These are phyloP conservation scores for Hericium erinaceus DNA, from an alignment of 768 basidiomycete genomes.

Conservation along the genomic window DNA sequence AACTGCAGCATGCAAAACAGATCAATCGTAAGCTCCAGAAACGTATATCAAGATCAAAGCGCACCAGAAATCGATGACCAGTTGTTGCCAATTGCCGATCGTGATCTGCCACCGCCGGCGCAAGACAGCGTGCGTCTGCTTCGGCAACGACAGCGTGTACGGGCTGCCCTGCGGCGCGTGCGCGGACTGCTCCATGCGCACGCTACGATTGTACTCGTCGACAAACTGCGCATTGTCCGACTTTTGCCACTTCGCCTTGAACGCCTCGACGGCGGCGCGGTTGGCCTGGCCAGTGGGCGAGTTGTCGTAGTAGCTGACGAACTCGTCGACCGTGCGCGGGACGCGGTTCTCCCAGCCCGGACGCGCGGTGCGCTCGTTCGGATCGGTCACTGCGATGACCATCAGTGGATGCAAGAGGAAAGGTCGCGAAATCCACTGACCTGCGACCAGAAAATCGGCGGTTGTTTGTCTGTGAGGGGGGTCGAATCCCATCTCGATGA, in stretches of 20 bases:
- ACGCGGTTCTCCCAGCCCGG: constrained; percentile 28
- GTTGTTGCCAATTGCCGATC: constrained; percentile 19
- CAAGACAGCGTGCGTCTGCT: constrained; percentile 29
- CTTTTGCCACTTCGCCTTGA: constrained; percentile 17
- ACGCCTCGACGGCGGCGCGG: constrained; percentile 35
- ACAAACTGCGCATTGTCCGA: constrained; percentile 24
- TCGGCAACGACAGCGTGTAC: constrained; percentile 25
- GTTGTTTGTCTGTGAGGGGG: background rate
- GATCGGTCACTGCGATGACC: constrained; percentile 41
- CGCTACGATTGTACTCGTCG: constrained; percentile 31
- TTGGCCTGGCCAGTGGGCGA: constrained; percentile 36
- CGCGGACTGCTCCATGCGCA: constrained; percentile 39
- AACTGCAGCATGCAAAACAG: constrained; percentile 24
- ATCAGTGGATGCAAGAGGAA: background rate
- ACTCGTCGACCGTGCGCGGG: constrained; percentile 50
- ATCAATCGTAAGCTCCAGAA: background rate
- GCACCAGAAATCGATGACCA: constrained; percentile 21
- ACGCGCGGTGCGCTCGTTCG: constrained; percentile 44
- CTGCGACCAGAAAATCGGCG: constrained; percentile 49
- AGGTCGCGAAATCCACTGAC: constrained; percentile 14
- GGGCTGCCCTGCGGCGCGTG: constrained; percentile 28
- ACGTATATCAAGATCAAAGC: background rate
- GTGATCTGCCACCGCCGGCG: constrained; percentile 27
- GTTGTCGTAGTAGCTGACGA: constrained; percentile 27
- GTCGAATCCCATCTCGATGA: constrained; percentile 54